phyloP scores from a whole-genome alignment of 352 stramenopile genomes.

The Phytophthora capsici region DNA sequence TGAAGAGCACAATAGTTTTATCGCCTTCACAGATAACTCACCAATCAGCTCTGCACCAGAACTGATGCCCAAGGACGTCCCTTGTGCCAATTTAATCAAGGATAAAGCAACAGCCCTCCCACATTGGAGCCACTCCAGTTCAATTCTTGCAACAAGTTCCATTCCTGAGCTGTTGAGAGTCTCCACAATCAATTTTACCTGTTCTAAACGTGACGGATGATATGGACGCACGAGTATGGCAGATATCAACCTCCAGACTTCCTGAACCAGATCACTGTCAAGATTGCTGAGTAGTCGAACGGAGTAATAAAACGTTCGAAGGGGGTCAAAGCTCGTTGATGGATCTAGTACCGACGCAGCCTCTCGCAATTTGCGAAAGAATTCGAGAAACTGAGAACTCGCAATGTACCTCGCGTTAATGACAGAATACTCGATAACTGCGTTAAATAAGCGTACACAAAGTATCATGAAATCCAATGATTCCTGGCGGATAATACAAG shows the following conservation, averaged over 20 bases:
- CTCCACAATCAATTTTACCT: not conserved
- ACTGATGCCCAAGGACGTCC: not conserved
- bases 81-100: constrained; percentile 7
- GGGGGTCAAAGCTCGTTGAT: constrained; percentile 2
- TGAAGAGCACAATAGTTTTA: constrained; percentile 1
- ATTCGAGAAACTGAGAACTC: too few relatives aligned
- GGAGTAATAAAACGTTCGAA: constrained; percentile 5
- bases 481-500: not conserved
- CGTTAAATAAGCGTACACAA: constrained; percentile 16
- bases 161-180: not conserved
- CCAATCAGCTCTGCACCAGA: not conserved
- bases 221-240: constrained; percentile 1
- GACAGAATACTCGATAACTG: constrained; percentile 25
- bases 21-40: constrained; percentile 1
- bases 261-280: not conserved
- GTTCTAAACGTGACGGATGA: not conserved
- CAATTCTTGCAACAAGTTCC: not conserved
- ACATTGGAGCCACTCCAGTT: constrained; percentile 8
- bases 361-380: too few relatives aligned
- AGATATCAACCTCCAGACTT: constrained; percentile 13
- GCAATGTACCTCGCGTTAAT: constrained; percentile 15
- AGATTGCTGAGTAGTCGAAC: constrained; percentile 5
- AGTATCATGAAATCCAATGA: not conserved
- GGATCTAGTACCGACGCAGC: not conserved
- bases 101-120: constrained; percentile 5